Conservation (phyloP, 2,329 filamentous ascomycete species). For the Fulvia fulva region DNA sequence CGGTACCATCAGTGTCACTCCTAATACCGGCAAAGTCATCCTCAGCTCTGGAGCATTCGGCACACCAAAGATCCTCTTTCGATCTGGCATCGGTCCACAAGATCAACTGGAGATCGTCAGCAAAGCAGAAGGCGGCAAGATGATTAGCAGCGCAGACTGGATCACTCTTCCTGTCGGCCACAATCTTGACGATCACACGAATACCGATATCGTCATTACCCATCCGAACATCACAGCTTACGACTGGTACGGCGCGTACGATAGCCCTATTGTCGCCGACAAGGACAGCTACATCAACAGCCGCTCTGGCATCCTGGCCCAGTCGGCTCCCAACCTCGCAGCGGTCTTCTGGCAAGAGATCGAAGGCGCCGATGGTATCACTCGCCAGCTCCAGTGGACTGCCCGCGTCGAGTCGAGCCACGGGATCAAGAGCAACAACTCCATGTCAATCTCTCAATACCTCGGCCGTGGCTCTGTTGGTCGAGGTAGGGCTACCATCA, state of each 20-base stretch:
- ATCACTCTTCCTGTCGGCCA: slow-evolving; percentile 51
- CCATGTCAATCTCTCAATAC: slow-evolving; percentile 50
- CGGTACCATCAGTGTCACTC: slow-evolving; percentile 58
- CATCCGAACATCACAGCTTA: slow-evolving; percentile 56
- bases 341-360: slow-evolving; percentile 61
- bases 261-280: slow-evolving; percentile 40
- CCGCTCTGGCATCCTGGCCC: slow-evolving; percentile 58
- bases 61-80: slow-evolving; percentile 61
- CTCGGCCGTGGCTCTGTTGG: slow-evolving; percentile 62
- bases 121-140: slow-evolving; percentile 42
- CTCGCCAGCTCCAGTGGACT: slow-evolving; percentile 63
- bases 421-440: slow-evolving; percentile 37
- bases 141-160: slow-evolving; percentile 45
- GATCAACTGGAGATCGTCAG: slow-evolving; percentile 50
- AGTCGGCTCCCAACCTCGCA: slow-evolving; percentile 63
- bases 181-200: slow-evolving; percentile 54
- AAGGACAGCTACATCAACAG: slow-evolving; percentile 40
- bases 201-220: slow-evolving; percentile 51
- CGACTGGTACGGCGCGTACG: slow-evolving; percentile 61
- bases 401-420: slow-evolving; percentile 58
- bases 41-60: slow-evolving; percentile 56
- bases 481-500: slow-evolving; percentile 59
- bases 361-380: slow-evolving; percentile 53
- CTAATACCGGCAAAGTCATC: slow-evolving; percentile 56
- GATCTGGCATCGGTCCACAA: slow-evolving; percentile 59